A percentile compares a stretch with the other conserved stretches of the same genome.
phyloP scores from a whole-genome alignment of 140 eudicot genomes.

The Anethum foeniculum region DNA sequence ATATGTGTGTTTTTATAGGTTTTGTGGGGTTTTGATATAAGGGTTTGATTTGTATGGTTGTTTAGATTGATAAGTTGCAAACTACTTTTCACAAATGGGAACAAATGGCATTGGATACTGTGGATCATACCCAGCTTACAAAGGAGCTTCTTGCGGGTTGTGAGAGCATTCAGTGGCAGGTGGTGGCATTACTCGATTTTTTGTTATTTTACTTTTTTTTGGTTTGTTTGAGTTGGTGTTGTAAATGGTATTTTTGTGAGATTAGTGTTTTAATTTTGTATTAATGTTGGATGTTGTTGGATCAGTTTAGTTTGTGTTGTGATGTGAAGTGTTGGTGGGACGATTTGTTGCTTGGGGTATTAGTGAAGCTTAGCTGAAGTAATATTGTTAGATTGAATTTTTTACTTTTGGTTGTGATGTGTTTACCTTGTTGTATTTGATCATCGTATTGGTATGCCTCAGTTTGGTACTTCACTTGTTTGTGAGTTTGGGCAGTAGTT shows the following conservation, averaged over 20 bases:
- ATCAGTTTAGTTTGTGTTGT: not conserved
- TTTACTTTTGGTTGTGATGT: not conserved
- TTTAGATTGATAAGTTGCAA: conserved; percentile 69
- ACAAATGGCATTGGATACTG: conserved; percentile 30
- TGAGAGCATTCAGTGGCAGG: conserved; percentile 93
- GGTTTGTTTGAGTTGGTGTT: not conserved
- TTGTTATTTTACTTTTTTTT: not conserved
- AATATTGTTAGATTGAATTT: not conserved
- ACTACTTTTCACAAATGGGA: conserved; percentile 66
- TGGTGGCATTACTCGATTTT: conserved; percentile 17
- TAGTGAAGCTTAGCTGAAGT: not conserved
- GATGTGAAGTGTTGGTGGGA: not conserved
- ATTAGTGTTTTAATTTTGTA: not conserved
- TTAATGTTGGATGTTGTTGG: not conserved
- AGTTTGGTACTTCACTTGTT: not conserved
- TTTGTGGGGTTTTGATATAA: not conserved
- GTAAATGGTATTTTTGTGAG: not conserved
- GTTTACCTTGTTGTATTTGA: not conserved
- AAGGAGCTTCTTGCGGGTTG: conserved; percentile 58
- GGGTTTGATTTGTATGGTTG: conserved; percentile 14
- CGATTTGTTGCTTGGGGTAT: not conserved
- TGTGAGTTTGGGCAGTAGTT: not conserved
- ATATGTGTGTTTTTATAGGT: not conserved
- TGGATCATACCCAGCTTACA: conserved; percentile 36
- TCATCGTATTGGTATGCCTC: not conserved